Conservation (phyloP, 2,329 filamentous ascomycete genomes). For the Lomentospora prolificans region DNA sequence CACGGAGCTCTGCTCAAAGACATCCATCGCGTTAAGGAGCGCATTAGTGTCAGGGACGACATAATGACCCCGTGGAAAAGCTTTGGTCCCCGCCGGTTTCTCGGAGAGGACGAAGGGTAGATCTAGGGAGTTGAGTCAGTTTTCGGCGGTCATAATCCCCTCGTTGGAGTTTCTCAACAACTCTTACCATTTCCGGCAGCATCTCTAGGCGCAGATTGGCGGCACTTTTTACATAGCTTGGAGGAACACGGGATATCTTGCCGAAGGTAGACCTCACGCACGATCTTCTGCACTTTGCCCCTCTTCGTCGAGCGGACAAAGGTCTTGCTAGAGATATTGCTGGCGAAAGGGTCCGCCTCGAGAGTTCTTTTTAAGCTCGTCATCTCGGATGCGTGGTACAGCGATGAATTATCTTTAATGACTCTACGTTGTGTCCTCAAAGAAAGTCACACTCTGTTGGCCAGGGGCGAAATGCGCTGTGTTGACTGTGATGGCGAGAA, state of each 20-base stretch:
- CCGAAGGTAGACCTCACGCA: slow-evolving; percentile 88
- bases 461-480: slow-evolving; percentile 14
- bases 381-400: slow-evolving; percentile 32
- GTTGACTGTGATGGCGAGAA: slow-evolving; percentile 11
- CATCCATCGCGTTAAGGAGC: slow-evolving; percentile 88
- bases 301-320: slow-evolving; percentile 91
- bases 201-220: slow-evolving; percentile 65
- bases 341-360: slow-evolving; percentile 42
- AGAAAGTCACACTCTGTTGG: neutral
- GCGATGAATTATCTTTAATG: neutral
- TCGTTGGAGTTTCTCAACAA: no score
- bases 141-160: no score
- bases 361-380: slow-evolving; percentile 54
- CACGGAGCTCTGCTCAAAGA: slow-evolving; percentile 83
- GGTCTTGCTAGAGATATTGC: slow-evolving; percentile 87
- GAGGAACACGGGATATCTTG: slow-evolving; percentile 97
- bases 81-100: slow-evolving; percentile 72
- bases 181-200: slow-evolving; percentile 63
- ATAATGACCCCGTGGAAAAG: slow-evolving; percentile 82
- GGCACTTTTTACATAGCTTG: slow-evolving; percentile 69
- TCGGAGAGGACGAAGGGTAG: slow-evolving; percentile 82
- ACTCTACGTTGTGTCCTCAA: neutral
- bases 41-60: slow-evolving; percentile 94
- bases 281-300: slow-evolving; percentile 98
- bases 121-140: no score